These are phyloP conservation scores for Chloropicon primus DNA, from an alignment of 139 green algal genomes.

Conservation along the genomic window DNA sequence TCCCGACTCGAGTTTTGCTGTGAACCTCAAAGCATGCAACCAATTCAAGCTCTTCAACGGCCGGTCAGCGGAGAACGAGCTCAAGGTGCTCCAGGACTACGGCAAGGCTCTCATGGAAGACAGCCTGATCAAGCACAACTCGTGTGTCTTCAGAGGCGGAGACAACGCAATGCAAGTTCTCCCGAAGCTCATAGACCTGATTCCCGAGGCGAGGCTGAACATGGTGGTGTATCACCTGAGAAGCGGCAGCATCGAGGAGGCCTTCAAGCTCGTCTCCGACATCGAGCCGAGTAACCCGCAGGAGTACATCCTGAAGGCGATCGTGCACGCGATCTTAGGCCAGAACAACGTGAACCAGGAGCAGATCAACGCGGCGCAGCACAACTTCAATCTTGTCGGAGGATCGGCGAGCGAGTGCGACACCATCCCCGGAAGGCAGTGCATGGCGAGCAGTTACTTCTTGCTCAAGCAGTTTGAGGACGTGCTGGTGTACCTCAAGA, in stretches of 20 bases:
- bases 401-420: slow-evolving; percentile 55
- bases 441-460: slow-evolving; percentile 68
- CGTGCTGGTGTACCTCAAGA: slow-evolving; percentile 46
- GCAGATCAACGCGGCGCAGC: slow-evolving; percentile 55
- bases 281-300: slow-evolving; percentile 53
- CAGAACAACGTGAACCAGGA: slow-evolving; percentile 31
- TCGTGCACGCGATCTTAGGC: slow-evolving; percentile 51
- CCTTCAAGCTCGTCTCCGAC: slow-evolving; percentile 53
- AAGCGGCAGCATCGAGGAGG: slow-evolving; percentile 38
- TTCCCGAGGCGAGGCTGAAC: slow-evolving; percentile 64
- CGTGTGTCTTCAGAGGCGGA: slow-evolving; percentile 58
- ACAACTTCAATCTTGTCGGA: slow-evolving; percentile 70
- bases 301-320: slow-evolving; percentile 73
- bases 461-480: slow-evolving; percentile 63
- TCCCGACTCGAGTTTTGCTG: slow-evolving; percentile 35
- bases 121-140: slow-evolving; percentile 61
- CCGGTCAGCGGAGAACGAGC: slow-evolving; percentile 50
- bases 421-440: slow-evolving; percentile 72
- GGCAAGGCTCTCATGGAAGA: slow-evolving; percentile 28
- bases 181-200: slow-evolving; percentile 40
- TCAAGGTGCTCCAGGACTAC: slow-evolving; percentile 24
- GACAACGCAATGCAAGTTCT: slow-evolving; percentile 61
- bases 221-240: slow-evolving; percentile 65
- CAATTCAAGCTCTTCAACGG: slow-evolving; percentile 45
- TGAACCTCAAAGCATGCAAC: slow-evolving; percentile 64